phyloP scores from a whole-genome alignment of 148 eudicot species.

The Chenopodium album region DNA sequence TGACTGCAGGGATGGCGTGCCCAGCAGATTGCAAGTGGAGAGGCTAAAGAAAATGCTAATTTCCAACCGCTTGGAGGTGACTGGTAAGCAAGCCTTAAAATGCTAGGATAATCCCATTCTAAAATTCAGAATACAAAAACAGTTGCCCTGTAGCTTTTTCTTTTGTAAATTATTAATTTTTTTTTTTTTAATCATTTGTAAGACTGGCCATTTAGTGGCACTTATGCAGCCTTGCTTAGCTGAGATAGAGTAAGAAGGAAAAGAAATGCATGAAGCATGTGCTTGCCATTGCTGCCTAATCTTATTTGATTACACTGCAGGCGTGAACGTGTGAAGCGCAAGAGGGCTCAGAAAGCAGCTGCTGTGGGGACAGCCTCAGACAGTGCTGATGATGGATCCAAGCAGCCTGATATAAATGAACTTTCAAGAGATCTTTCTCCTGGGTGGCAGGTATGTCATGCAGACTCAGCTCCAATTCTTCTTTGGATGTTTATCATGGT shows the following conservation, averaged over 20 bases:
- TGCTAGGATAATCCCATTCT: not conserved
- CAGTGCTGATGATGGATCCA: conserved; percentile 30
- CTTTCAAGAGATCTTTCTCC: conserved; percentile 72
- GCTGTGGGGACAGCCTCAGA: conserved; percentile 34
- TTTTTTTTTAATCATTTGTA: not conserved
- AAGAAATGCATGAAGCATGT: not conserved
- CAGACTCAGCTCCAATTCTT: not conserved
- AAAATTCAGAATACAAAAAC: not conserved
- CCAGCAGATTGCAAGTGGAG: conserved; percentile 89
- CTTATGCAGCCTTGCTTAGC: not conserved
- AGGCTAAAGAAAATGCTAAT: conserved; percentile 94
- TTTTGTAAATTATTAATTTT: not conserved
- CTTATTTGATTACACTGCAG: conserved; percentile 37
- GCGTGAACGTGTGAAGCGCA: conserved; percentile 97
- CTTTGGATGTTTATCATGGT: not conserved
- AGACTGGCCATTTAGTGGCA: conserved; percentile 5
- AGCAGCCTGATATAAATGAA: conserved; percentile 59
- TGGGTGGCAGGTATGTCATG: conserved; percentile 82
- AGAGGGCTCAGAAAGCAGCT: conserved; percentile 64
- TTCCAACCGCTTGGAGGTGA: conserved; percentile 98
- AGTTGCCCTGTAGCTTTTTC: not conserved
- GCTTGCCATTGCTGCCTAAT: not conserved
- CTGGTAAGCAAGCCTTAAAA: conserved; percentile 50
- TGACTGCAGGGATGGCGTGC: conserved; percentile 83
- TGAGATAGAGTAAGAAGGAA: not conserved